A percentile compares a stretch with the other conserved stretches of the same genome.
Conservation (phyloP, 495 filamentous ascomycete genomes). For the Tuber microsphaerosporum region DNA sequence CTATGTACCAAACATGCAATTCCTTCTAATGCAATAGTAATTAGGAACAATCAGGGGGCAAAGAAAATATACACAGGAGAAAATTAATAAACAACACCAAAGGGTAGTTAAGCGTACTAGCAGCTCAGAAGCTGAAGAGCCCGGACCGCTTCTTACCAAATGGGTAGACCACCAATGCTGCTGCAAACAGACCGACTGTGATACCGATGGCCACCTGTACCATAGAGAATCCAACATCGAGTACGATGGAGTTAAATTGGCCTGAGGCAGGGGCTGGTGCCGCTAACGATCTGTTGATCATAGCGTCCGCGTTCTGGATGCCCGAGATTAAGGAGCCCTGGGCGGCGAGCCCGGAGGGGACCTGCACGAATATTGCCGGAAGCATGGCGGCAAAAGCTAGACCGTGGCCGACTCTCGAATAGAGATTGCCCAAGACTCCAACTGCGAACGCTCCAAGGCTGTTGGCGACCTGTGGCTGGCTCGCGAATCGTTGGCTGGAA, state of each 20-base stretch:
- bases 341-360: slow-evolving; percentile 82
- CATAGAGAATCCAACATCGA: slow-evolving; percentile 79
- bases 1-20: not conserved
- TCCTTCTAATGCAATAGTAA: not conserved
- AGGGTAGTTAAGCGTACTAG: not conserved
- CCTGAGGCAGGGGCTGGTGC: slow-evolving; percentile 3
- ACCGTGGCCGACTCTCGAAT: slow-evolving; percentile 68
- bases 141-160: slow-evolving; percentile 85
- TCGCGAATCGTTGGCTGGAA: slow-evolving; percentile 60
- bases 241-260: slow-evolving; percentile 59
- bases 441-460: slow-evolving; percentile 81
- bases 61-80: not conserved
- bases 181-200: slow-evolving; percentile 81
- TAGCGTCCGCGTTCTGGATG: slow-evolving; percentile 71
- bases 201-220: slow-evolving; percentile 90
- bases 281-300: slow-evolving; percentile 52
- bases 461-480: slow-evolving; percentile 74
- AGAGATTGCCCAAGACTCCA: slow-evolving; percentile 78
- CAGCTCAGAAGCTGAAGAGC: slow-evolving; percentile 72
- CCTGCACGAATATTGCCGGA: slow-evolving; percentile 90
- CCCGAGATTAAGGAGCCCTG: slow-evolving; percentile 77
- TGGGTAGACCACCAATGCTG: slow-evolving; percentile 81
- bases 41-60: not conserved
- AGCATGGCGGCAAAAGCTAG: slow-evolving; percentile 82
- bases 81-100: not conserved